These are phyloP conservation scores for Xylaria bambusicola DNA, from an alignment of 495 filamentous ascomycete genomes.

Conservation along the genomic window DNA sequence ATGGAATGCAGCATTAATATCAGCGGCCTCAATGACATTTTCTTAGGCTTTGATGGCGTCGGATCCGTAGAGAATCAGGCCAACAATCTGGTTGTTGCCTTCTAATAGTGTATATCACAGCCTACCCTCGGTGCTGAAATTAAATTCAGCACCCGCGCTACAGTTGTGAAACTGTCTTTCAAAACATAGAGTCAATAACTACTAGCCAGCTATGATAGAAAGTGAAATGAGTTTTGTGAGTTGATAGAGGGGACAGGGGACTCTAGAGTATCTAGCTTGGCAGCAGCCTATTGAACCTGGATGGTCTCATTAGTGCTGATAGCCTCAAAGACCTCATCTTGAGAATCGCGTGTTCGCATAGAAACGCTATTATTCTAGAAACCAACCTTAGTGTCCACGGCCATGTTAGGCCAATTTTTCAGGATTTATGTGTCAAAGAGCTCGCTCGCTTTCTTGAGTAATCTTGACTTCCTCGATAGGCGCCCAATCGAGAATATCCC, in stretches of 20 bases:
- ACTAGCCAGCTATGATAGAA: too few relatives aligned
- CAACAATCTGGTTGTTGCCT: conserved; percentile 7
- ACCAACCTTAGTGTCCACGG: background rate
- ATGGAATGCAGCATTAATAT: conserved; percentile 9
- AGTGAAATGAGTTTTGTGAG: too few relatives aligned
- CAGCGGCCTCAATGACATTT: background rate
- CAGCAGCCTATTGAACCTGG: conserved; percentile 2
- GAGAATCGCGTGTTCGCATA: background rate
- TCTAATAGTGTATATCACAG: background rate
- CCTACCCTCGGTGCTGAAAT: background rate
- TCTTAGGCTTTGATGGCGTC: background rate
- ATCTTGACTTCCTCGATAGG: conserved; percentile 10
- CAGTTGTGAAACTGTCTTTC: background rate
- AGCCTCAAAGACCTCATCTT: background rate
- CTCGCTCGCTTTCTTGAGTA: background rate
- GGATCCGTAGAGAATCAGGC: conserved; percentile 4
- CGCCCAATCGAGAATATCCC: conserved; percentile 7
- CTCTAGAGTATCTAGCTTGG: too few relatives aligned
- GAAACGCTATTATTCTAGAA: conserved; percentile 2
- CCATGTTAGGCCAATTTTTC: background rate
- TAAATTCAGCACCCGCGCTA: conserved; percentile 2
- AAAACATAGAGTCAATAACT: too few relatives aligned
- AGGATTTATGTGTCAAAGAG: background rate
- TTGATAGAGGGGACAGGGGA: too few relatives aligned
- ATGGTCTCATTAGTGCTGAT: conserved; percentile 4